These are phyloP conservation scores for Danielia oregonensis DNA, from an alignment of 805 yeast species.

Conservation along the genomic window DNA sequence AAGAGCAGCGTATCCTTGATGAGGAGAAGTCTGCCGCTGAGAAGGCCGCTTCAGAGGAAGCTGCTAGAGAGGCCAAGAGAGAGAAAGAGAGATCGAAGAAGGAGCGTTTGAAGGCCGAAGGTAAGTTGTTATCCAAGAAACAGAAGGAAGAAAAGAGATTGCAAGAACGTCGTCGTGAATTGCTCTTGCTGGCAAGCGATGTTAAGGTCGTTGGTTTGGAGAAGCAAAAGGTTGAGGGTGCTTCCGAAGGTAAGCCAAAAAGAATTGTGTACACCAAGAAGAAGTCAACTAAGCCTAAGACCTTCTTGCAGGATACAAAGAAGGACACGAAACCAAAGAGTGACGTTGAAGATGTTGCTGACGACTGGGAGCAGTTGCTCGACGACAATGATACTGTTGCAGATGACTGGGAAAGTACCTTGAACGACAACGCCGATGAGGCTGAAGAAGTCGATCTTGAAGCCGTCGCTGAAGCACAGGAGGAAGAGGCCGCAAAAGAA, in stretches of 20 bases:
- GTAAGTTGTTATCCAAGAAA: conserved; percentile 88
- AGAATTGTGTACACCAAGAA: conserved; percentile 69
- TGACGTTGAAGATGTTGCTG: conserved; percentile 23
- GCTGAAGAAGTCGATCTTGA: conserved; percentile 27
- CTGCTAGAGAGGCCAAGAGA: conserved; percentile 60
- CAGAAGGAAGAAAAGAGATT: conserved; percentile 89
- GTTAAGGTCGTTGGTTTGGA: conserved; percentile 72
- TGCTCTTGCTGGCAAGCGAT: conserved; percentile 69
- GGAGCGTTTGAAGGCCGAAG: conserved; percentile 94
- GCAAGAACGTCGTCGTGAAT: conserved; percentile 86
- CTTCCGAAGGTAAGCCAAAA: conserved; percentile 46
- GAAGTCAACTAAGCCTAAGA: conserved; percentile 51
- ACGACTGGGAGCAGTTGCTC: conserved; percentile 18
- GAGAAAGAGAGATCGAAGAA: conserved; percentile 84
- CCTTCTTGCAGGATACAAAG: conserved; percentile 27
- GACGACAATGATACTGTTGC: conserved; percentile 47
- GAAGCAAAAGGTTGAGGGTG: conserved; percentile 20
- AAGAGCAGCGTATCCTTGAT: conserved; percentile 44
- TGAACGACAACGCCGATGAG: conserved; percentile 26
- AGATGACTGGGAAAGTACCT: conserved; percentile 44
- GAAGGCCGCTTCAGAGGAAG: conserved; percentile 66
- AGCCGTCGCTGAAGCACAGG: conserved; percentile 23
- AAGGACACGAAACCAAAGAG: conserved; percentile 14
- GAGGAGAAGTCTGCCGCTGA: conserved; percentile 49
- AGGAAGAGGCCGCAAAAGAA: conserved; percentile 3